Conservation (phyloP, 2,329 filamentous ascomycete genomes). For the Aspergillus quadrilineatus region DNA sequence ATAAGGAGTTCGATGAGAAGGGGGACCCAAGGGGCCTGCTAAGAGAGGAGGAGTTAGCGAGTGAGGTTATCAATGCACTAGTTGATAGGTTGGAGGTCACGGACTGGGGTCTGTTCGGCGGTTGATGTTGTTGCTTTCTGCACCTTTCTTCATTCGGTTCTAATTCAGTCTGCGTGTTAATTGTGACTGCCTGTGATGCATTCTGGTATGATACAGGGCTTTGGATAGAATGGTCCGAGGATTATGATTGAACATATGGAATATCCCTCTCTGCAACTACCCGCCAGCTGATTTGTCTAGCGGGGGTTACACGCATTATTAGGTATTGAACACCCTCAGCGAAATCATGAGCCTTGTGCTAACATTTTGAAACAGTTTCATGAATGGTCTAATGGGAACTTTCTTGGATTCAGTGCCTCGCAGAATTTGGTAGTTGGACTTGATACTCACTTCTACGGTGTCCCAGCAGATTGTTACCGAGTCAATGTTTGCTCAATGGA, state of each 20-base stretch:
- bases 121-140: slow-evolving; percentile 15
- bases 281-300: not conserved
- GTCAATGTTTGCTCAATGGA: not conserved
- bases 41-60: slow-evolving; percentile 59
- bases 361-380: not conserved
- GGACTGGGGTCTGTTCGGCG: slow-evolving; percentile 74
- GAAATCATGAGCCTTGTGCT: not conserved
- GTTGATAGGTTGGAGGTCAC: slow-evolving; percentile 73
- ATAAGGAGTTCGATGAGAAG: slow-evolving; percentile 69
- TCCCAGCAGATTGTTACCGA: not conserved
- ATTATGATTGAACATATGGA: not conserved
- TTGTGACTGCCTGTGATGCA: not conserved
- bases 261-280: not conserved
- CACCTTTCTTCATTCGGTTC: not conserved
- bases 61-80: slow-evolving; percentile 47
- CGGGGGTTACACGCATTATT: not conserved
- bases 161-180: too few species aligned
- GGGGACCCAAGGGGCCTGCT: slow-evolving; percentile 68
- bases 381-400: not conserved
- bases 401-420: not conserved
- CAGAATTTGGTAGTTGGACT: not conserved
- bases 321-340: not conserved
- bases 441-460: not conserved
- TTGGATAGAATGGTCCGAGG: not conserved
- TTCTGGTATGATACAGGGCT: not conserved